Evolutionary conservation across 2,329 filamentous ascomycete species (phyloP).

Genomic region (Cordyceps tenuipes): DNA sequence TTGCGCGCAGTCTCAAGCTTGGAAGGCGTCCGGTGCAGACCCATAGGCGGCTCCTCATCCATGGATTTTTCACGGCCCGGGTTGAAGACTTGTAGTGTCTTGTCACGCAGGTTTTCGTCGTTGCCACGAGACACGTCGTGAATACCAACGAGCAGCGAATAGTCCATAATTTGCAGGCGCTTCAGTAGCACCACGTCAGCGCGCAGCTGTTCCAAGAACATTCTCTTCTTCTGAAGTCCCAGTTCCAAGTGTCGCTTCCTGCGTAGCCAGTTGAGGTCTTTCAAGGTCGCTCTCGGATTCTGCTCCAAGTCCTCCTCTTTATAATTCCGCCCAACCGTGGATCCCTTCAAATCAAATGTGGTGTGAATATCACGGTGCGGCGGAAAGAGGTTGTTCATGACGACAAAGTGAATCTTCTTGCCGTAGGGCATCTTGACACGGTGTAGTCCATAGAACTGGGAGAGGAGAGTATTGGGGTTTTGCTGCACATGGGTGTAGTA

Average conservation of each 20-base stretch:
- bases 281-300: slow-evolving; percentile 87
- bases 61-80: slow-evolving; percentile 60
- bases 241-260: slow-evolving; percentile 79
- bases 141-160: slow-evolving; percentile 88
- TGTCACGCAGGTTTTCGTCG: slow-evolving; percentile 83
- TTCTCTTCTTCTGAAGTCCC: slow-evolving; percentile 75
- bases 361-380: slow-evolving; percentile 95
- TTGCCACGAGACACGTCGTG: slow-evolving; percentile 88
- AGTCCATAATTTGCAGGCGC: slow-evolving; percentile 94
- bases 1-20: slow-evolving; percentile 88
- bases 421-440: slow-evolving; percentile 97
- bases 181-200: slow-evolving; percentile 82
- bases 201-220: slow-evolving; percentile 84
- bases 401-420: slow-evolving; percentile 97
- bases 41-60: slow-evolving; percentile 52
- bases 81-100: slow-evolving; percentile 89
- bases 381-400: slow-evolving; percentile 99
- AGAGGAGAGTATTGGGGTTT: slow-evolving; percentile 94
- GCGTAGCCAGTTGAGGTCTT: slow-evolving; percentile 94
- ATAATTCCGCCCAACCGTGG: slow-evolving; percentile 87
- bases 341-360: slow-evolving; percentile 95
- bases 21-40: slow-evolving; percentile 82
- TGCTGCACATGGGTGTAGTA: slow-evolving; percentile 89
- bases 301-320: slow-evolving; percentile 77
- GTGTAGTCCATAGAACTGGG: slow-evolving; percentile 95